Conservation (phyloP, 164 flowering plant genomes). For the Houttuynia cordata region DNA sequence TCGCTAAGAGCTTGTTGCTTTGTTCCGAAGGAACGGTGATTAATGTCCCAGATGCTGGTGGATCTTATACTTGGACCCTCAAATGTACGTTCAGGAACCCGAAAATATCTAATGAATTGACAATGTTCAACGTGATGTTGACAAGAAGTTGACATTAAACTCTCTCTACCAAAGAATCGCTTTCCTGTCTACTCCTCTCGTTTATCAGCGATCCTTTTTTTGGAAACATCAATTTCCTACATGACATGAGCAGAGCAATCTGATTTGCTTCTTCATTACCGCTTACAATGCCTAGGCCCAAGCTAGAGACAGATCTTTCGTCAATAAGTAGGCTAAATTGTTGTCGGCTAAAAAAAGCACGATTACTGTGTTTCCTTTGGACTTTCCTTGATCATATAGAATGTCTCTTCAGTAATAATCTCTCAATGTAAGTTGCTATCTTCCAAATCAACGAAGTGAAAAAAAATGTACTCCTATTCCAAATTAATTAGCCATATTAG, state of each 20-base stretch:
- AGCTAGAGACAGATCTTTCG: not conserved
- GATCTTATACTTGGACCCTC: not conserved
- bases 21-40: not conserved
- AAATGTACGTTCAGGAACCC: not conserved
- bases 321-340: too few species aligned
- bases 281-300: not conserved
- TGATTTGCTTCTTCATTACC: not conserved
- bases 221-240: too few species aligned
- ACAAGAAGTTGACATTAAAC: too few species aligned
- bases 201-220: too few species aligned
- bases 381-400: not conserved
- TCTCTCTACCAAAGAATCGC: not conserved
- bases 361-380: not conserved
- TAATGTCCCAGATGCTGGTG: not conserved
- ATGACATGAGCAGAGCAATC: too few species aligned
- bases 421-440: too few species aligned
- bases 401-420: not conserved
- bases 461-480: too few species aligned
- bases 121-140: not conserved
- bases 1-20: not conserved
- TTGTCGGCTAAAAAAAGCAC: too few species aligned
- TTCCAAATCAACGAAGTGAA: too few species aligned
- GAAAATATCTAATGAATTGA: not conserved
- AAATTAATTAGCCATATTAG: too few species aligned
- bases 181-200: not conserved